phyloP scores from a whole-genome alignment of 2,329 filamentous ascomycete species.

The Penicillium sp. region DNA sequence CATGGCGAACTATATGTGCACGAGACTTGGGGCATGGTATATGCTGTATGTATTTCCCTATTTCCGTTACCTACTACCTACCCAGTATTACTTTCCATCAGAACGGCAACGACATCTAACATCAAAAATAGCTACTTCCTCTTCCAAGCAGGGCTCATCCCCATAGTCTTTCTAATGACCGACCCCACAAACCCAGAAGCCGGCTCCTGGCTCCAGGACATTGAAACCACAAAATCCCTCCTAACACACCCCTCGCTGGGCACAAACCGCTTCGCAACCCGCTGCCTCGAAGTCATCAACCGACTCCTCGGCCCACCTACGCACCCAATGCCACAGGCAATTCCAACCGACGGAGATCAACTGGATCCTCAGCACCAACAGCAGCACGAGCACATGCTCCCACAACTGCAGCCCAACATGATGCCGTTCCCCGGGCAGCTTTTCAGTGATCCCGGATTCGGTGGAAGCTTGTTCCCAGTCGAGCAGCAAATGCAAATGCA shows the following conservation, averaged over 20 bases:
- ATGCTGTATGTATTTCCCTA: constrained; percentile 34
- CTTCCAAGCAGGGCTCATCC: constrained; percentile 46
- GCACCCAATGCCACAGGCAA: neutral
- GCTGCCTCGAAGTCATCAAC: constrained; percentile 41
- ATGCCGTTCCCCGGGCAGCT: constrained; percentile 40
- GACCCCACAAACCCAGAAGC: constrained; percentile 39
- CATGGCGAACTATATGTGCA: constrained; percentile 40
- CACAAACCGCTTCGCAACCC: constrained; percentile 39
- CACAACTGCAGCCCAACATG: constrained; percentile 26
- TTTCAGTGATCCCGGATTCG: constrained; percentile 36
- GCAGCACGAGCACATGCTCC: constrained; percentile 13
- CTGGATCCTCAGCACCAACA: constrained; percentile 8
- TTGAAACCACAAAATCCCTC: constrained; percentile 42
- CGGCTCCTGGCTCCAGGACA: constrained; percentile 38
- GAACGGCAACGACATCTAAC: neutral
- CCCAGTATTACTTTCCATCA: neutral
- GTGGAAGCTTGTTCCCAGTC: constrained; percentile 33
- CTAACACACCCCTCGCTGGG: constrained; percentile 38
- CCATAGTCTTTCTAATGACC: constrained; percentile 44
- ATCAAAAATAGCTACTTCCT: constrained; percentile 38
- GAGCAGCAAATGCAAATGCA: constrained; percentile 29
- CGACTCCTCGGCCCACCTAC: constrained; percentile 36
- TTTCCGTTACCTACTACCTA: neutral
- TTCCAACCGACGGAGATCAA: neutral
- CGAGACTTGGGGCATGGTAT: constrained; percentile 45